Base-by-base conservation (phyloP, 2,329 filamentous ascomycete genomes). In the Neophaeococcomyces aloes region DNA sequence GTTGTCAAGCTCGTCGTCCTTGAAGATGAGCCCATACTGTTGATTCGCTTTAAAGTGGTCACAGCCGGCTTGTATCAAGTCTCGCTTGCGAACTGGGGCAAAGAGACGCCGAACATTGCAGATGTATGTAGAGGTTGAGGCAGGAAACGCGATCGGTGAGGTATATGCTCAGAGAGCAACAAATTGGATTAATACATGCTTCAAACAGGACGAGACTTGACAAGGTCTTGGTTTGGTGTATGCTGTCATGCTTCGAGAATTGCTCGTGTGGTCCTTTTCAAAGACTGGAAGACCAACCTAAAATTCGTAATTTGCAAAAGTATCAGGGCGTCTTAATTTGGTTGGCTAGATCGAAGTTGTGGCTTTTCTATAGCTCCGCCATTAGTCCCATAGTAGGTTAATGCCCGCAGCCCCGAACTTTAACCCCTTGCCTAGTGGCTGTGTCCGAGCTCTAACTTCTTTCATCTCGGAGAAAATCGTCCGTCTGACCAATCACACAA, bases 1-100 rank as follows among this genome's bases (percentile, higher is more conserved):
- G 86, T 85, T 68, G 91, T 70, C 52, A 88, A 78, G 62, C 75
- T 74, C 61, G 78, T 81, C 61, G 78, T 74, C 58, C 79, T 71
- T 23, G 42, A 27, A 11, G 47, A 29, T 29, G 25, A 13, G 35
- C 50, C 46, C 52, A 55, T 55, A 7, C 25, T 19, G 14, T 38
- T 14, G 23, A 8, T 7, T 39, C 21, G 25, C 19, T 6, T 7
- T 14, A 10, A 15, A 29, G 8, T n/a, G 23, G 31, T 30, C 23
- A 7, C 18, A 7, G 10, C 8, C 14, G 6, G 18, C 7, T 18
- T 13, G 19, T 14, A 27, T 23, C 14, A 27, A 15, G 23, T 29
- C 13, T 7, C 17, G 25, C 37, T 15, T 29, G 3, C n/a, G 37
- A 29, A n/a, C 25, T 29, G 31, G 23, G n/a, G n/a, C n/a, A 11